Evolutionary conservation across 2,329 filamentous ascomycete species (phyloP).

Genomic region (Trichoderma breve): DNA sequence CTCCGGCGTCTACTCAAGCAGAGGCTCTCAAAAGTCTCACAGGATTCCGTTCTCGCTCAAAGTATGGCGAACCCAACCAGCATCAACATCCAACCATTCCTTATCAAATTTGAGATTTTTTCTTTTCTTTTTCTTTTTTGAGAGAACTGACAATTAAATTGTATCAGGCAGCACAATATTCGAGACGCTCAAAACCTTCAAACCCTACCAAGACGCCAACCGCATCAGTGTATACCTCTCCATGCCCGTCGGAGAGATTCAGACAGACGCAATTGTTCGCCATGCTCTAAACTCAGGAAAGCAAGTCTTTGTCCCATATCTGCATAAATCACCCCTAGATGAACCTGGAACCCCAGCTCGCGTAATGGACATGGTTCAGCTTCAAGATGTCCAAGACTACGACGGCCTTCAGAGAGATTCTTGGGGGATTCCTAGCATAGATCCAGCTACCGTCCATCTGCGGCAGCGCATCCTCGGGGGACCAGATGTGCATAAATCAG

Average conservation of each 20-base stretch:
- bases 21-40: constrained; percentile 58
- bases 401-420: constrained; percentile 71
- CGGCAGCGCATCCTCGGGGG: constrained; percentile 74
- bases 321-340: constrained; percentile 61
- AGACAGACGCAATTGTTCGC: constrained; percentile 77
- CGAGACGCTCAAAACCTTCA: constrained; percentile 61
- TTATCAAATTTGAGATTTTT: neutral
- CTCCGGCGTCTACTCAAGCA: constrained; percentile 69
- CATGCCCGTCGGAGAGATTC: constrained; percentile 85
- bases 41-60: constrained; percentile 64
- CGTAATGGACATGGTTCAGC: constrained; percentile 92
- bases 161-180: constrained; percentile 62
- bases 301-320: constrained; percentile 86
- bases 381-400: constrained; percentile 73
- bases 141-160: neutral
- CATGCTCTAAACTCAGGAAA: constrained; percentile 78
- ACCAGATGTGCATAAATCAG: constrained; percentile 43
- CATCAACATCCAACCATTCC: neutral
- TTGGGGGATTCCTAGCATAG: constrained; percentile 93
- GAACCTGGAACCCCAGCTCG: constrained; percentile 53
- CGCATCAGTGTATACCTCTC: constrained; percentile 86
- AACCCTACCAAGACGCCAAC: constrained; percentile 71
- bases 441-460: constrained; percentile 59
- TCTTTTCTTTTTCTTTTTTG: neutral
- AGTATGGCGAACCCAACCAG: constrained; percentile 53